phyloP scores from a whole-genome alignment of 1,284 basidiomycete species.

The Volvariella volvacea region DNA sequence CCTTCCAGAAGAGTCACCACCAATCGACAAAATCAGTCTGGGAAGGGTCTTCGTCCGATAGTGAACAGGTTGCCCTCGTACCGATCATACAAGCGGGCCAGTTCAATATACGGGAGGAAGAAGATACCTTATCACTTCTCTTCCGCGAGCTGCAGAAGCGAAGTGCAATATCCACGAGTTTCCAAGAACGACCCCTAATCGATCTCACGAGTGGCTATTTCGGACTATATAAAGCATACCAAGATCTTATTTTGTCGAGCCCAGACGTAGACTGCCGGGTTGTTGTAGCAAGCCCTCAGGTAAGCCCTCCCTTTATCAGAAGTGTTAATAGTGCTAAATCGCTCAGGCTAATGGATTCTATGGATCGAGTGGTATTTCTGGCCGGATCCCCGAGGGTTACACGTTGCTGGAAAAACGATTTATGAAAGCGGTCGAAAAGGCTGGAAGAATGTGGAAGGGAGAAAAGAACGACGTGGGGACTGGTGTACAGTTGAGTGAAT shows the following conservation, averaged over 20 bases:
- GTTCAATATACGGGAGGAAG: conserved; percentile 80
- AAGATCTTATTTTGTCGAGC: conserved; percentile 57
- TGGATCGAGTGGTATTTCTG: conserved; percentile 82
- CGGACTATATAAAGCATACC: conserved; percentile 81
- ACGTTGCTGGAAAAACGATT: conserved; percentile 84
- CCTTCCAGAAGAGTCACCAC: conserved; percentile 42
- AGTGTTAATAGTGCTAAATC: not conserved
- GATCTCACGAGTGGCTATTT: conserved; percentile 96
- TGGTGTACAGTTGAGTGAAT: conserved; percentile 76
- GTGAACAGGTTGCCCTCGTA: conserved; percentile 43
- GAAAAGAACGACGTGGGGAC: conserved; percentile 18
- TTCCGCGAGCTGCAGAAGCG: conserved; percentile 36
- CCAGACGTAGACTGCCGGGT: conserved; percentile 63
- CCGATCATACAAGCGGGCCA: conserved; percentile 85
- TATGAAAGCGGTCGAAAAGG: conserved; percentile 57
- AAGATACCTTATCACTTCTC: conserved; percentile 51
- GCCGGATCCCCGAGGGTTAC: conserved; percentile 93
- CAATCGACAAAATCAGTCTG: conserved; percentile 6
- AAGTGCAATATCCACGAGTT: conserved; percentile 1
- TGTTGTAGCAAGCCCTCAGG: conserved; percentile 84
- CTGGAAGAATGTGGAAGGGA: conserved; percentile 41
- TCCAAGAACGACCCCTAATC: conserved; percentile 34
- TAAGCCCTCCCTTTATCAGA: conserved; percentile 24
- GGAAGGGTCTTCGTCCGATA: conserved; percentile 2
- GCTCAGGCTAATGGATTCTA: conserved; percentile 92